Base-by-base conservation (phyloP, 805 yeast genomes). In the Wickerhamiella occidentalis region DNA sequence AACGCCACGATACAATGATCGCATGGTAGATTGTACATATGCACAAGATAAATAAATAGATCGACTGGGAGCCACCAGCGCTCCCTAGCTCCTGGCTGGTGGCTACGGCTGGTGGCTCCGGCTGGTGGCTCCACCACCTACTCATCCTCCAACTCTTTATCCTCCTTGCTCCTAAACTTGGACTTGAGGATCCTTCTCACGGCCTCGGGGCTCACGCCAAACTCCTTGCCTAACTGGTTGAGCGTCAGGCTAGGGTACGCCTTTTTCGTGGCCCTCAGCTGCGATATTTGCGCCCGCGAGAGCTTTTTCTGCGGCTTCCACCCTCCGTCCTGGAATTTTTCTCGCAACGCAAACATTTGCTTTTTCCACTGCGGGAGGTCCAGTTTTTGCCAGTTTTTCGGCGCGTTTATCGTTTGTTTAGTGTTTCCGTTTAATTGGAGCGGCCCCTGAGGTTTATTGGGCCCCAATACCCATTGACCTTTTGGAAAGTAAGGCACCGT, bases 171-270 rank as follows among this genome's bases (percentile, higher is more conserved):
- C 17, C 47, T 65, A 94, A 95, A 88, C 35, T 73, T 77, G 4
- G 90, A 79, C 60, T 77, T 79, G 55, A 88, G 61, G 17, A 88
- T 85, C 54, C 95, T 74, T 51, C 95, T 69, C 2, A 87, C 75
- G 0, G 88, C 84, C 56, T 87, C 94, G 0, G 94, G 90, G 0
- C 92, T 82, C 4, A 85, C 72, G 45, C 74, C 68, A 64, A 82
- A 87, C 59, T 73, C 74, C 28, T 73, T 68, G 0, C 86, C 81
- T 5, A 88, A 61, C 40, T 77, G 80, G 2, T 68, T 66, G 2
- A 80, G 72, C 3, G 74, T 75, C 47, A 83, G 54, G n/a, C 74
- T 70, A 0, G 96, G 95, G 53, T 69, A 64, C 49, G 57, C 50
- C 12, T 64, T 64, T 56, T 78, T 82, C 43, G 86, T 57, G 3